Evolutionary conservation across 805 yeast genomes (phyloP), one percentile per base, ranked within the genome.

Genomic region (Lipomyces starkeyi): DNA sequence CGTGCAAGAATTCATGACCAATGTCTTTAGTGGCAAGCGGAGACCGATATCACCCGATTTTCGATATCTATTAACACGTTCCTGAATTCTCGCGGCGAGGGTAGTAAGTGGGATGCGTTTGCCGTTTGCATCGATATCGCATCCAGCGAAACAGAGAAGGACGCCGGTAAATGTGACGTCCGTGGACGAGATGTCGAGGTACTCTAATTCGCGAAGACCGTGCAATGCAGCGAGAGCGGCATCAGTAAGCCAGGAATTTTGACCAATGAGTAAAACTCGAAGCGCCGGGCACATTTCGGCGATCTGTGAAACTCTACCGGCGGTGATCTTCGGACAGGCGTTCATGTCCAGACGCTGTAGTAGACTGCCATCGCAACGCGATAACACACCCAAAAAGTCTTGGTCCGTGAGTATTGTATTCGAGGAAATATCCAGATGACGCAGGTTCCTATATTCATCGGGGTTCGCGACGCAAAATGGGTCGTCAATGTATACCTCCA

Each of bases 151-250:
- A 6, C 43, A 40, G 3, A 13, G 49, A 25, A 47, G 52, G 27
- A 64, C n/a, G 9, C 67, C 67, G 11, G 22, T 17, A 22, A 58
- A 62, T 9, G 47, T 35, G 25, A 64, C 49, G 8, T 37, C 20
- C 25, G 67, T 59, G 40, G 32, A 37, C 9, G 63, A 59, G 29
- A 59, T 55, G 58, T 64, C 67, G 35, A 64, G 52, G 57, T 64
- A 59, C 43, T 64, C 63, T 8, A 64, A 56, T 5, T 53, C 35
- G 25, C 34, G 22, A 14, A 59, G 57, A 25, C 27, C 14, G 52
- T 37, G 55, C 17, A 64, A 37, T n/a, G 55, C 67, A 5, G 25
- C 20, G 2, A 43, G 57, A 5, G 25, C 67, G 8, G 47, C 6
- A 29, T 55, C 59, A 6, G 49, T 59, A 3, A 64, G 63, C 49